Base-by-base conservation (phyloP, 805 yeast genomes). In the Saturnispora quitensis region DNA sequence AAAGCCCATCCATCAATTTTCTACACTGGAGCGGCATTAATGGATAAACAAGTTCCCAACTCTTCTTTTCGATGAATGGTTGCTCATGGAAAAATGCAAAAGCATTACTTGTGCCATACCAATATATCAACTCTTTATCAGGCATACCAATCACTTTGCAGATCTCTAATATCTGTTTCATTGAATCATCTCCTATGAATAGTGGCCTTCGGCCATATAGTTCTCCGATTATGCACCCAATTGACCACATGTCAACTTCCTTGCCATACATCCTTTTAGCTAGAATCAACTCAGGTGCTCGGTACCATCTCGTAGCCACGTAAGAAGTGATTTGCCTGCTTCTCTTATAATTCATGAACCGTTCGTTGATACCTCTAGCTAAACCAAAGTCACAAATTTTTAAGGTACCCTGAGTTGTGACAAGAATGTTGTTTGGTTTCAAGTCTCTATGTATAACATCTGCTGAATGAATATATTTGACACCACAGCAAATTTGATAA, bases 331-430 rank as follows among this genome's bases (percentile, higher is more conserved):
- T 86, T 31, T 44, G 48, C 27, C 44, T 44, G 15, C 15, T 50
- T n/a, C 52, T 50, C 28, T 40, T 43, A 17, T 50, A 28, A 28
- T 44, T 22, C 65, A 60, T 65, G 56, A 51, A 65, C 38, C 59
- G 57, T 18, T 59, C 62, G 10, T 65, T 61, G 12, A 88, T 73
- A 1, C 95, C 95, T 62, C 97, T 72, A 1, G 97, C 96, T 35
- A 90, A 71, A 0, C 98, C 98, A 72, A 90, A 90, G 68, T 90
- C 98, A 67, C 97, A 89, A 17, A 90, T 87, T 62, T 90, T 90
- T 47, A 90, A 68, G 4, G 67, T 71, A 0, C 98, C 97, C 50
- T 80, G 81, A 2, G 79, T 66, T 5, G 88, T 80, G 18, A 89
- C 86, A 52, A 90, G 71, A 4, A 90, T 82, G 64, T 90, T 90